phyloP scores from a whole-genome alignment of 495 filamentous ascomycete genomes.

The Aspergillus egyptiacus region DNA sequence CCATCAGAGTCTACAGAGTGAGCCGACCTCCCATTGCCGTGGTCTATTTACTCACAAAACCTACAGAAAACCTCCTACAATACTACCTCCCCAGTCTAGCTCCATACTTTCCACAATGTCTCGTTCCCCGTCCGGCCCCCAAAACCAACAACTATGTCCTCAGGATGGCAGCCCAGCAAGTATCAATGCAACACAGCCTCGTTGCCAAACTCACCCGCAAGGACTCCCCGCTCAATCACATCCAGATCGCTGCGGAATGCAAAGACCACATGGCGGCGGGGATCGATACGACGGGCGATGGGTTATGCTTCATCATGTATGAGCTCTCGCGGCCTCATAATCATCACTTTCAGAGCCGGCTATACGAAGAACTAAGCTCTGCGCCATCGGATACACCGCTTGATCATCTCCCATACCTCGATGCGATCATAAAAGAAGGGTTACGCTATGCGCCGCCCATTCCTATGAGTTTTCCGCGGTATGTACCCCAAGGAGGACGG shows the following conservation, averaged over 20 bases:
- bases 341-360: conserved; percentile 33
- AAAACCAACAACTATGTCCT: conserved; percentile 29
- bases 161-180: conserved; percentile 19
- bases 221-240: conserved; percentile 19
- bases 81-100: conserved; percentile 23
- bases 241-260: conserved; percentile 41
- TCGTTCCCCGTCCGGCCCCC: conserved; percentile 26
- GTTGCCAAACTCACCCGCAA: conserved; percentile 31
- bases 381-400: conserved; percentile 23
- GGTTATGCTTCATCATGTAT: conserved; percentile 61
- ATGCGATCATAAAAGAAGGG: conserved; percentile 56
- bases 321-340: conserved; percentile 53
- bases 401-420: conserved; percentile 52
- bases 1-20: conserved; percentile 59
- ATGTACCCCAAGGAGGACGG: conserved; percentile 44
- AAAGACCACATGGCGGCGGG: conserved; percentile 52
- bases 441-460: conserved; percentile 57
- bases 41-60: no score
- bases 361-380: conserved; percentile 43
- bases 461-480: conserved; percentile 59
- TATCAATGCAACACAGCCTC: conserved; percentile 25
- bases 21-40: neutral
- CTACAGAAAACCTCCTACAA: conserved; percentile 22
- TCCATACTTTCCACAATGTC: conserved; percentile 24
- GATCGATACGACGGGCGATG: conserved; percentile 63